Conservation (phyloP, 331 rosid species). For the Acacia pycnantha region DNA sequence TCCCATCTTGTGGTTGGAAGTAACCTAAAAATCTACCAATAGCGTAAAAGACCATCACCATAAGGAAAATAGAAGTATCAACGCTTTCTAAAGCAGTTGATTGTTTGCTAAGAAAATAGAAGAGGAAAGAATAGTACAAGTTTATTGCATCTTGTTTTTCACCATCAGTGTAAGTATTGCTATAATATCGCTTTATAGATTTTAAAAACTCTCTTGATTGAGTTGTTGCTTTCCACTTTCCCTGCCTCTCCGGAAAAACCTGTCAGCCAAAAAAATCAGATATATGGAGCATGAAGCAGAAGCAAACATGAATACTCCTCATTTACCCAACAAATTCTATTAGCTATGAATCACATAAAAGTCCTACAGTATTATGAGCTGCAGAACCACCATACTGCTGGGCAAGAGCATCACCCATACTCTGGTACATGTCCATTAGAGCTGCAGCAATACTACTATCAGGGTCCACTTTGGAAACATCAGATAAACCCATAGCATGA, state of each 20-base stretch:
- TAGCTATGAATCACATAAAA: neutral
- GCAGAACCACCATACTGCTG: conserved; percentile 99
- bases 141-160: conserved; percentile 99
- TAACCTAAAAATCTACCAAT: conserved; percentile 68
- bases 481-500: conserved; percentile 86
- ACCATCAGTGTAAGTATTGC: conserved; percentile 93
- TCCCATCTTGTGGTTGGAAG: conserved; percentile 92
- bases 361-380: conserved; percentile 85
- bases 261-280: neutral
- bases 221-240: conserved; percentile 98
- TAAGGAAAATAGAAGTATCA: neutral
- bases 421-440: conserved; percentile 94
- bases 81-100: neutral
- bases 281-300: neutral
- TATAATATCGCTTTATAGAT: conserved; percentile 89
- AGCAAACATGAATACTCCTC: neutral
- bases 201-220: conserved; percentile 93
- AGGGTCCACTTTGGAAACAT: conserved; percentile 85
- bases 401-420: conserved; percentile 99
- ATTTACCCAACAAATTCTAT: neutral
- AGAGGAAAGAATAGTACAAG: conserved; percentile 26
- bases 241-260: conserved; percentile 83
- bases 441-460: conserved; percentile 87
- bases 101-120: neutral
- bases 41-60: neutral